Conservation (phyloP, 1,284 basidiomycete genomes). For the Austroboletus niveus region DNA sequence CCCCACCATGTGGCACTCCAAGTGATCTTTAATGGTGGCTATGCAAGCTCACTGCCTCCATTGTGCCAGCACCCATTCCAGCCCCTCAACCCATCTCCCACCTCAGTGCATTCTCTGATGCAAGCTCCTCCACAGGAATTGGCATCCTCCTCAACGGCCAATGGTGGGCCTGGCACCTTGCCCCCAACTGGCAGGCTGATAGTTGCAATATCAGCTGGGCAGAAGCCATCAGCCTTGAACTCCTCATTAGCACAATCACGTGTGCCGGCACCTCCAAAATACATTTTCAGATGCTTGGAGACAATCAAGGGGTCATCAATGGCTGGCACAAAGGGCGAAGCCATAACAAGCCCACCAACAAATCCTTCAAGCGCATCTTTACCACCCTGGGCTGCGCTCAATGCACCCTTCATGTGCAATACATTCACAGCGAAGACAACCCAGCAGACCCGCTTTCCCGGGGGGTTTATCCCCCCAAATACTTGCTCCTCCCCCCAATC, state of each 20-base stretch:
- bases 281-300: slow-evolving; percentile 21
- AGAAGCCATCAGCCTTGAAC: slow-evolving; percentile 15
- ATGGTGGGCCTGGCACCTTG: slow-evolving; percentile 16
- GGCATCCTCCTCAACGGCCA: slow-evolving; percentile 11
- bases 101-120: not conserved
- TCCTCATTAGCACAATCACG: slow-evolving; percentile 17
- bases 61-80: not conserved
- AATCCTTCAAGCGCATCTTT: not conserved
- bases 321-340: not conserved
- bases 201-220: slow-evolving; percentile 21
- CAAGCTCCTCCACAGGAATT: slow-evolving; percentile 11
- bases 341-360: not conserved
- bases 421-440: not conserved
- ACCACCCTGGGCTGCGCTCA: not conserved
- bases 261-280: rapidly evolving
- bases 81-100: not conserved
- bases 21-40: not conserved
- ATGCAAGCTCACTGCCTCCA: not conserved
- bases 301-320: slow-evolving; percentile 14
- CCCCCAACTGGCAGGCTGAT: not conserved
- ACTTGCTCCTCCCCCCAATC: not conserved
- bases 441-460: not conserved
- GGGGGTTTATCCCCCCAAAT: not conserved
- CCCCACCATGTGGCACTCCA: not conserved
- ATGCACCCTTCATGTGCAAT: not conserved